These are phyloP conservation scores for Cladophialophora carrionii DNA, from an alignment of 2,329 filamentous ascomycete genomes.

Conservation along the genomic window DNA sequence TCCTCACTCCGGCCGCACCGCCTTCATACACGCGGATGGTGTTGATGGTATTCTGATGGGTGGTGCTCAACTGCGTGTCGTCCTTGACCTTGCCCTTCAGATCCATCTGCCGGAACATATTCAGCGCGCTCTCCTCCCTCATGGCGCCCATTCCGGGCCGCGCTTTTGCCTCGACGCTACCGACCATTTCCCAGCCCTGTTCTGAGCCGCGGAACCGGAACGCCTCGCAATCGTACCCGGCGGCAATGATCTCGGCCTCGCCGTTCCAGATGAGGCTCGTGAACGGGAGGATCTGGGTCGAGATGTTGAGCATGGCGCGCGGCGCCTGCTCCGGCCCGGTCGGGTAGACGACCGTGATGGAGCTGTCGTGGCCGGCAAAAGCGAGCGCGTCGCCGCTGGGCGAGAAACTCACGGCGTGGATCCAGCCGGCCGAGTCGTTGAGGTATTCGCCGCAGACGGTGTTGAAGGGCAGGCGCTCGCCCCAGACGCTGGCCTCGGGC, in stretches of 20 bases:
- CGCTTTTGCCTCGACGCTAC: constrained; percentile 76
- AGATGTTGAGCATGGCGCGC: constrained; percentile 83
- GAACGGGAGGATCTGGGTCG: constrained; percentile 88
- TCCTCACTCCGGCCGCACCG: constrained; percentile 65
- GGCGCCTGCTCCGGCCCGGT: constrained; percentile 88
- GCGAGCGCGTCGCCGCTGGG: constrained; percentile 91
- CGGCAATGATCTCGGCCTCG: constrained; percentile 91
- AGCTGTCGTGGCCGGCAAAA: constrained; percentile 93
- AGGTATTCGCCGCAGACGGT: constrained; percentile 96
- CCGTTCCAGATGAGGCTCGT: constrained; percentile 90
- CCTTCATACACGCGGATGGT: constrained; percentile 77
- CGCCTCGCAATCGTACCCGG: constrained; percentile 78
- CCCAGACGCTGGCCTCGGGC: constrained; percentile 87
- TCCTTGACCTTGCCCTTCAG: constrained; percentile 90
- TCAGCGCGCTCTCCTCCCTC: constrained; percentile 88
- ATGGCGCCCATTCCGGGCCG: constrained; percentile 61
- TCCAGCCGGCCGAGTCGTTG: constrained; percentile 96
- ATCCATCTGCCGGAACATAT: constrained; percentile 99
- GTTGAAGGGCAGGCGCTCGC: constrained; percentile 94
- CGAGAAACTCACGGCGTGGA: constrained; percentile 90
- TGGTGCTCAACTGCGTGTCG: constrained; percentile 90
- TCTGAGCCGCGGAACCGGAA: constrained; percentile 83
- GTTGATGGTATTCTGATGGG: constrained; percentile 95
- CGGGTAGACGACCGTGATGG: constrained; percentile 94
- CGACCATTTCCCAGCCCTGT: constrained; percentile 79